Evolutionary conservation across 495 filamentous ascomycete species (phyloP), one percentile per base, ranked within the genome.

Genomic region (Podospora didyma): DNA sequence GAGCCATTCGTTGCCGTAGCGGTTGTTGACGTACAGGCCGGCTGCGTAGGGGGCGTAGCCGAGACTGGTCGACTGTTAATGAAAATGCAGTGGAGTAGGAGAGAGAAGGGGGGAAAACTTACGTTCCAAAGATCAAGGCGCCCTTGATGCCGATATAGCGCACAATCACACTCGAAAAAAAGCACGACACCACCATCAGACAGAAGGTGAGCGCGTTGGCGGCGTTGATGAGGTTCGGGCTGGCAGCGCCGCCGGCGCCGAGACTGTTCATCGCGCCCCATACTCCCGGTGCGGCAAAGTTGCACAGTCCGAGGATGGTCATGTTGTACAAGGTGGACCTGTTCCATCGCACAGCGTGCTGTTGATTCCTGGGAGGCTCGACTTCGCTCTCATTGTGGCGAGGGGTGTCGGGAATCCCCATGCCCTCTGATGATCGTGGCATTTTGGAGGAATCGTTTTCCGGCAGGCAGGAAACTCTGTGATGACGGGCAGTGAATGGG

Each of bases 211-310:
- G 66, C 0, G 84, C 81, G 64, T 88, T 88, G n/a, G 82, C 85
- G n/a, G 78, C 77, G 62, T 88, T 87, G 53, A 88, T 81, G 12
- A 88, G 76, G 53, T 84, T 79, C 7, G 86, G 86, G n/a, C 68
- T 74, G 53, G 82, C 75, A 28, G 78, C 74, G 5, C 85, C 85
- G 39, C 86, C 86, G 17, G 84, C 86, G 34, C 86, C 85, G 16
- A 88, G 76, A 0, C 79, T 82, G 68, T 87, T 88, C 82, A 87
- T 87, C 12, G 85, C 86, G 23, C 76, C 77, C 85, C 85, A 88
- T 59, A 88, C 80, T 0, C 86, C 86, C 0, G 86, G 86, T 0
- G 83, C 84, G 0, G 80, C 71, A 58, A 89, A 80, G 60, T 82
- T 84, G 71, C 80, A 85, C 17, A 86, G 56, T 1, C 85, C 86